Evolutionary conservation across 495 filamentous ascomycete genomes (phyloP).

Genomic region (Apodospora peruviana): DNA sequence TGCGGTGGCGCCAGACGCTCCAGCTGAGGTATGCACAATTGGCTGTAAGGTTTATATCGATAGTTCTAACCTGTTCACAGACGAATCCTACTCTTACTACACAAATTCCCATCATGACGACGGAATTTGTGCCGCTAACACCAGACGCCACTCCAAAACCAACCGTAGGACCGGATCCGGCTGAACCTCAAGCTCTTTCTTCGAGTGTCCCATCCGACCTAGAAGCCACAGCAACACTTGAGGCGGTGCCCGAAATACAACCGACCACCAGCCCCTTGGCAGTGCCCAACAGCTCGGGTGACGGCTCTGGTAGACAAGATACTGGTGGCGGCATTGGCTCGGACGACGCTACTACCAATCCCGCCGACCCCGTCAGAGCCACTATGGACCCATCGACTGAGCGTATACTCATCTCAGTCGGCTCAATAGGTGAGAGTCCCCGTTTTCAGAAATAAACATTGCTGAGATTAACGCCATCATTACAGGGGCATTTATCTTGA

Average conservation of each 20-base stretch:
- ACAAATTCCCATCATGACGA: background rate
- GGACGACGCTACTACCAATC: constrained; percentile 10
- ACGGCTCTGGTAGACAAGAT: background rate
- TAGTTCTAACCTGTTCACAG: constrained; percentile 1
- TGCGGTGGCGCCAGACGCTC: background rate
- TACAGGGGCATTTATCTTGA: constrained; percentile 34
- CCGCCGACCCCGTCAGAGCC: constrained; percentile 2
- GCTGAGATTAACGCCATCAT: background rate
- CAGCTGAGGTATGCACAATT: constrained; percentile 10
- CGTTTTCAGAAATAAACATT: background rate
- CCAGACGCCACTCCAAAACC: background rate
- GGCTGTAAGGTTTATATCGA: background rate
- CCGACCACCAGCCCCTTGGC: background rate
- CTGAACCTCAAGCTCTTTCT: background rate
- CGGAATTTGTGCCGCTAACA: background rate
- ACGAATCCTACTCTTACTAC: constrained; percentile 6
- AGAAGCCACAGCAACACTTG: background rate
- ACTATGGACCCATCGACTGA: constrained; percentile 32
- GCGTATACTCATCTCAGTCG: constrained; percentile 40
- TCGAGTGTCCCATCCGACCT: background rate
- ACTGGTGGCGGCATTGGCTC: constrained; percentile 10
- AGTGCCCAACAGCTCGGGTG: background rate
- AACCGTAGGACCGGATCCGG: no score
- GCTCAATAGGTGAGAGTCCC: constrained; percentile 40
- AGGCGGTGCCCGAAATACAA: background rate